Conservation (phyloP, 106 monocot genomes). For the Platanthera guangdongensis region DNA sequence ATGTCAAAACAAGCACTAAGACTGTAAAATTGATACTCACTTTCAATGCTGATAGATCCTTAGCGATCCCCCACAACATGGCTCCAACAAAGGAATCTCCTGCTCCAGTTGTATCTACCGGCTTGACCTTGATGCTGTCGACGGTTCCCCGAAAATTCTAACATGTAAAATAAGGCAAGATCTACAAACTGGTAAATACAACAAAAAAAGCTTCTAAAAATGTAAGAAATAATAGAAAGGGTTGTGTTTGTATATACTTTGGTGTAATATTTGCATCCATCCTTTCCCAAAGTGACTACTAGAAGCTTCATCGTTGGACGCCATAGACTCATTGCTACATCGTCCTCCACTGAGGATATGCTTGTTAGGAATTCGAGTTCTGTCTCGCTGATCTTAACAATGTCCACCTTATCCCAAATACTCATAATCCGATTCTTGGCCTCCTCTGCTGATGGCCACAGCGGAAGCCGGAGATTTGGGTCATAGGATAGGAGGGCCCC, state of each 20-base stretch:
- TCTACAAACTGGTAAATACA: not conserved
- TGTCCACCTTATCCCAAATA: conserved; percentile 65
- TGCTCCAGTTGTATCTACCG: conserved; percentile 62
- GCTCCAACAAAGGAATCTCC: conserved; percentile 66
- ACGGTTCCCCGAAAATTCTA: conserved; percentile 54
- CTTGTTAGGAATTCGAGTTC: conserved; percentile 67
- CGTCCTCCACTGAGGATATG: conserved; percentile 27
- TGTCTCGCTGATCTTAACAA: conserved; percentile 54
- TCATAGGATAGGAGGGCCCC: conserved; percentile 55
- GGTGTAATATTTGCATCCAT: conserved; percentile 69
- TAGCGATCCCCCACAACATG: conserved; percentile 29
- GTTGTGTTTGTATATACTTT: conserved; percentile 21
- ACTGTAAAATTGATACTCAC: conserved; percentile 10
- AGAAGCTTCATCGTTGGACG: conserved; percentile 38
- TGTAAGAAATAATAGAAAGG: not conserved
- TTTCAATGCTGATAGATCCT: conserved; percentile 41
- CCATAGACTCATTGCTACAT: conserved; percentile 46
- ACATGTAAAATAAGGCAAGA: not conserved
- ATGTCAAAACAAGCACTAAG: not conserved
- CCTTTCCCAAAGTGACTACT: conserved; percentile 41
- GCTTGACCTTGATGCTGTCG: conserved; percentile 25
- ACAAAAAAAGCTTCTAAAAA: not conserved
- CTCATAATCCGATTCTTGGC: conserved; percentile 46
- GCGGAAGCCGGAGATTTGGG: conserved; percentile 37
- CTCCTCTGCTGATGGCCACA: conserved; percentile 49